These are phyloP conservation scores for Trypanosoma mega DNA, from an alignment of 208 protist species.

Conservation along the genomic window DNA sequence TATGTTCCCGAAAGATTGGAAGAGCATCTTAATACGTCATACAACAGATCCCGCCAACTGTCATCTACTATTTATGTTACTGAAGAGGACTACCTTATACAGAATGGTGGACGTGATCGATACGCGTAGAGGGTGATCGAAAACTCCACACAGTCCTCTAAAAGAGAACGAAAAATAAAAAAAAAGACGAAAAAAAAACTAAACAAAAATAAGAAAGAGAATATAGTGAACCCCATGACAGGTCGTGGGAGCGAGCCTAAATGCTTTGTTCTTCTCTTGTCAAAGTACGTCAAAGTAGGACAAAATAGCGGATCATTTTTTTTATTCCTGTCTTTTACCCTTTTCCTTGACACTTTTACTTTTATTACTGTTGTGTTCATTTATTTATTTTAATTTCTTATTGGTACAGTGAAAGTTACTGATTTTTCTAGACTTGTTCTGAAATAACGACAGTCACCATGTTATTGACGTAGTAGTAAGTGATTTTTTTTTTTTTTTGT, in stretches of 20 bases:
- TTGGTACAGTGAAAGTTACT: constrained; percentile 6
- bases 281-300: not conserved
- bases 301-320: not conserved
- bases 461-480: not conserved
- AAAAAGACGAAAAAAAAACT: no score
- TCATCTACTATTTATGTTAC: constrained; percentile 25
- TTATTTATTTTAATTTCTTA: constrained; percentile 16
- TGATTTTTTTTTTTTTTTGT: constrained; percentile 16
- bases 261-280: constrained; percentile 3
- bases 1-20: constrained; percentile 22
- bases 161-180: not conserved
- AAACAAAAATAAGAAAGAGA: no score
- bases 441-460: no score
- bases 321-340: constrained; percentile 3
- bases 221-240: no score
- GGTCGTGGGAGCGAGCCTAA: no score
- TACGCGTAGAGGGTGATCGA: not conserved
- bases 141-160: not conserved
- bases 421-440: no score
- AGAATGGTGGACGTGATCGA: constrained; percentile 6
- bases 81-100: constrained; percentile 21
- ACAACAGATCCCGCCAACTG: not conserved
- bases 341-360: constrained; percentile 7
- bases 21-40: not conserved
- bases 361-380: constrained; percentile 1